Evolutionary conservation across 2,329 filamentous ascomycete species (phyloP), one percentile per base, ranked within the genome.

Genomic region (Lachnellula occidentalis): DNA sequence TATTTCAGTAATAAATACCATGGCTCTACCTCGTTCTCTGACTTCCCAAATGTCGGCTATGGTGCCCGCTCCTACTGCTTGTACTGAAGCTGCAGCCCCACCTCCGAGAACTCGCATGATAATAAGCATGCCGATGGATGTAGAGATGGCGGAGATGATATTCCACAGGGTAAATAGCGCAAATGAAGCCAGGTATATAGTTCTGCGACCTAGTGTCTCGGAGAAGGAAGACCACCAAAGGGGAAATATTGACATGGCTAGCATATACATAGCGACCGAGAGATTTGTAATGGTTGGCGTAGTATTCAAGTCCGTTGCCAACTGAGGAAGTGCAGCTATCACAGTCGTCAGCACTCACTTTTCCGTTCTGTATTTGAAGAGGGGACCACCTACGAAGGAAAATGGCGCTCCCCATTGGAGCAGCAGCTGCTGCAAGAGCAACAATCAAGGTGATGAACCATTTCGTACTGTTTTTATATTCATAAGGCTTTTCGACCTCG

Each of bases 191-290:
- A 95, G 71, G 67, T 92, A 94, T 62, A 95, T 87, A n/a, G 83
- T 85, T 19, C 90, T 81, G 41, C 90, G 81, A 12, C 90, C 90
- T 1, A 82, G 71, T 1, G 76, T 76, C 63, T 94, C 90, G 8
- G 86, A 90, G 65, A 94, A 91, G 1, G 85, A 86, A 1, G 86
- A 90, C 72, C 72, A 94, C 89, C 89, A 94, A 0, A 95, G 76
- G 0, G 90, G 90, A 61, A 91, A 92, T 45, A 94, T 89, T 53
- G 84, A 82, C 88, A 94, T 90, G 62, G 81, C 76, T 4, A 94
- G 76, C 88, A 94, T 90, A 69, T 92, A 94, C 54, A 92, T 71
- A 0, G 89, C 86, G 0, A 94, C 81, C 0, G 86, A 86, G 54
- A 94, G 67, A 69, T 94, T 95, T 53, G 85, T 83, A 15, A 89